Conservation (phyloP, 768 basidiomycete genomes). For the Tylopilus felleus region DNA sequence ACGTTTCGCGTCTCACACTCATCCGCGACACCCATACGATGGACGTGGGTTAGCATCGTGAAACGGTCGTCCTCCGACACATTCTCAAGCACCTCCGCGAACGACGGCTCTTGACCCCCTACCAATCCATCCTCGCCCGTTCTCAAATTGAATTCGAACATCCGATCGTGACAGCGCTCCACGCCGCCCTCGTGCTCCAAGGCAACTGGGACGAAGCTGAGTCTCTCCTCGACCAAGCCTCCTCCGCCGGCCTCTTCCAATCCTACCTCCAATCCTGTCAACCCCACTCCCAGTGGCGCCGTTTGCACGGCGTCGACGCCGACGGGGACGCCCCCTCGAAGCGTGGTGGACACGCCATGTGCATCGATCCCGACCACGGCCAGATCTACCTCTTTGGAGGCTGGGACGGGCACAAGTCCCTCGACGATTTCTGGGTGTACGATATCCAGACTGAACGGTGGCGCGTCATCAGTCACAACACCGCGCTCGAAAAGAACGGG, state of each 20-base stretch:
- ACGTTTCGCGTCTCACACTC: too few species aligned
- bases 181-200: conserved; percentile 60
- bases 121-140: conserved; percentile 27
- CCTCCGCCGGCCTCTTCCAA: conserved; percentile 58
- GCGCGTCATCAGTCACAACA: conserved; percentile 54
- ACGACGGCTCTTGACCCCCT: conserved; percentile 66
- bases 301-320: conserved; percentile 55
- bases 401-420: conserved; percentile 67
- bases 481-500: conserved; percentile 56
- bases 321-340: conserved; percentile 61
- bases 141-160: conserved; percentile 48
- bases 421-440: conserved; percentile 82
- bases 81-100: conserved; percentile 59
- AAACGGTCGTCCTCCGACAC: conserved; percentile 61
- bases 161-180: conserved; percentile 62
- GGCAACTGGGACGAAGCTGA: conserved; percentile 65
- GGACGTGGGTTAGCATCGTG: conserved; percentile 49
- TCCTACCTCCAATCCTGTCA: conserved; percentile 51
- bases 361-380: conserved; percentile 60
- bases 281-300: conserved; percentile 60
- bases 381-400: conserved; percentile 77
- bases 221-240: conserved; percentile 45
- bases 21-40: background rate
- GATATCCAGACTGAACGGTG: conserved; percentile 57
- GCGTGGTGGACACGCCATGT: conserved; percentile 82